phyloP scores from a whole-genome alignment of 495 filamentous ascomycete species.

The Podospora didyma region DNA sequence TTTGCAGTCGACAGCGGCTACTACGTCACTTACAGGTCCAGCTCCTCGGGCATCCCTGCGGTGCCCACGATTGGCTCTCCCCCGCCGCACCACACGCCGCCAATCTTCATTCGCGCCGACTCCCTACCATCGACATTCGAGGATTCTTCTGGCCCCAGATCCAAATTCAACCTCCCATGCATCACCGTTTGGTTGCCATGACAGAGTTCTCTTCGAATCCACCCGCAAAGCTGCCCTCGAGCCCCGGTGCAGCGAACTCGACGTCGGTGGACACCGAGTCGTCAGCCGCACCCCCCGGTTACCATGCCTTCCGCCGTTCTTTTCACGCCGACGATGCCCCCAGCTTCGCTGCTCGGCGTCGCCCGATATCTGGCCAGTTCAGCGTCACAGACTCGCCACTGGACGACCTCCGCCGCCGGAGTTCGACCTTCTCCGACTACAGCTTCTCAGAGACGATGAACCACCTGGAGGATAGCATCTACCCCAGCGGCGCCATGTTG shows the following conservation, averaged over 20 bases:
- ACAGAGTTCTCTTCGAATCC: slow-evolving; percentile 3
- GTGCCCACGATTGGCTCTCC: too few relatives aligned
- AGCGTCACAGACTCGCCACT: slow-evolving; percentile 21
- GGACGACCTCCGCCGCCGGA: slow-evolving; percentile 51
- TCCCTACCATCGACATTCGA: too few relatives aligned
- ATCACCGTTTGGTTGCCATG: not conserved
- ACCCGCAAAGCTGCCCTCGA: not conserved
- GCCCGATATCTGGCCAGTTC: not conserved
- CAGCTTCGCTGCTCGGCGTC: slow-evolving; percentile 7
- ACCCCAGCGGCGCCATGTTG: slow-evolving; percentile 49
- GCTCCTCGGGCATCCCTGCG: too few relatives aligned
- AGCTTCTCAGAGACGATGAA: slow-evolving; percentile 61
- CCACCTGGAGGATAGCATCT: slow-evolving; percentile 65
- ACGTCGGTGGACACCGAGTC: not conserved
- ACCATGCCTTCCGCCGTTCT: slow-evolving; percentile 26
- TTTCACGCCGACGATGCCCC: slow-evolving; percentile 32
- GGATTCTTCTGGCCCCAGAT: too few relatives aligned
- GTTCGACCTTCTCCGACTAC: slow-evolving; percentile 71
- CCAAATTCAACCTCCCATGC: not conserved
- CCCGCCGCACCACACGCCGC: too few relatives aligned
- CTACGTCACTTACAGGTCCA: too few relatives aligned
- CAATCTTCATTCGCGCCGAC: too few relatives aligned
- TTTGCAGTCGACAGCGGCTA: too few relatives aligned
- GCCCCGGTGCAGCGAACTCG: slow-evolving; percentile 1
- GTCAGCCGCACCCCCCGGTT: slow-evolving; percentile 3